Conservation (phyloP, 768 basidiomycete species). For the Amanita muscaria region DNA sequence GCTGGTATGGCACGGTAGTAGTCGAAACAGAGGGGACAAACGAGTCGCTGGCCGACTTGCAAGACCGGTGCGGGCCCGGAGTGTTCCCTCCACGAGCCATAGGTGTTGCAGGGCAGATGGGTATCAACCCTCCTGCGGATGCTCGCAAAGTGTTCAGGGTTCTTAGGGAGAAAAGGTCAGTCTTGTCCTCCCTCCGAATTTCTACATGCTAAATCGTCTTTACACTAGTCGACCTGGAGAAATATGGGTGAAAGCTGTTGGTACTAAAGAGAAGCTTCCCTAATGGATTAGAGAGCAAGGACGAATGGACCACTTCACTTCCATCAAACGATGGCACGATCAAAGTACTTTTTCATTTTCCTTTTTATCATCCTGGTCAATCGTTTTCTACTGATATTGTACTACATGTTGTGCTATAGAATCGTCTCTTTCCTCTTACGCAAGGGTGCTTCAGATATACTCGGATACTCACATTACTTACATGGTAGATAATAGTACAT, state of each 20-base stretch:
- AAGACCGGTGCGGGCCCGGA: constrained; percentile 59
- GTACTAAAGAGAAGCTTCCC: constrained; percentile 54
- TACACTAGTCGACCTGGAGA: constrained; percentile 56
- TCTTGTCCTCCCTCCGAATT: constrained; percentile 1
- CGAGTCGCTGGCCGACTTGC: constrained; percentile 73
- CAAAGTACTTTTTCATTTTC: too few relatives aligned
- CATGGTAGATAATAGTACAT: too few relatives aligned
- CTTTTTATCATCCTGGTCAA: too few relatives aligned
- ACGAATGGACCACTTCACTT: not conserved
- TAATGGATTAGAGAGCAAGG: constrained; percentile 15
- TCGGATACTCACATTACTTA: too few relatives aligned
- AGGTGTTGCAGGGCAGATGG: constrained; percentile 28
- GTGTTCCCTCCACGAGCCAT: constrained; percentile 55
- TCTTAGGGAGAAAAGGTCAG: constrained; percentile 64
- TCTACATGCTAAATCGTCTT: not conserved
- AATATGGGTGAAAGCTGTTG: constrained; percentile 62
- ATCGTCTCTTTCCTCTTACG: too few relatives aligned
- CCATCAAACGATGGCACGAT: too few relatives aligned
- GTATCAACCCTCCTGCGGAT: constrained; percentile 30
- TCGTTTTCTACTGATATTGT: too few relatives aligned
- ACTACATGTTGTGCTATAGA: too few relatives aligned
- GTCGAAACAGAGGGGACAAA: constrained; percentile 86
- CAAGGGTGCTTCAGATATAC: too few relatives aligned
- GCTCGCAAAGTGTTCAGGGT: constrained; percentile 47
- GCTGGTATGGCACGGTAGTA: constrained; percentile 79